Evolutionary conservation across 257 asterid species (phyloP), one percentile per base, ranked within the genome.

Genomic region (Gynochthodes officinalis): DNA sequence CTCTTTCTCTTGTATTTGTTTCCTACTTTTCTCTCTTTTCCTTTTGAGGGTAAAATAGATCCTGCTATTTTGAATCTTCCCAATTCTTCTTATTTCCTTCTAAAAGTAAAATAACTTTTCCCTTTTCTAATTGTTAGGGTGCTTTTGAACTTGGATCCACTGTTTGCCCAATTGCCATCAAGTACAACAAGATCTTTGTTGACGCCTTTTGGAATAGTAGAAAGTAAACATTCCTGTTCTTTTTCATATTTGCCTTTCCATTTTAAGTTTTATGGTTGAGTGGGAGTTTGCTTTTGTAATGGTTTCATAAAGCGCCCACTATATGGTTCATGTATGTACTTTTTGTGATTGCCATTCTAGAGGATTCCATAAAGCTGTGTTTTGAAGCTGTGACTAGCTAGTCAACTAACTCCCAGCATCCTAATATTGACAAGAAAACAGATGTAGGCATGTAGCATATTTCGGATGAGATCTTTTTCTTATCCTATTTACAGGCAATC

Each of bases 171-270:
- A 79, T 90, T 57, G 99, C 99, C 72, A 89, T 92, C 86, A 95
- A 95, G 83, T 90, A 90, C 82, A 95, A 95, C 96, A 95, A 90
- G 86, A 92, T 95, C 62, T 95, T 95, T 77, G 99, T 95, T 30
- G 98, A 92, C 49, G 98, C 98, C 79, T 95, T 95, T 79, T 92
- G 99, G 99, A 95, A 95, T 86, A 95, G 99, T 84, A 82, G 75
- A 84, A 86, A 86, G 94, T 88, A 79, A 86, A 65, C 67, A 48
- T 63, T 65, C 52, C 21, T 35, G 12, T 32, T 68, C 30, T 28
- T 43, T 59, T 16, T 52, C 32, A 15, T 23, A 2, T 43, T 64
- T 60, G 57, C 15, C 64, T 30, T n/a, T 37, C 5, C 40, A 15
- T 50, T 58, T 30, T 1, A 12, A 30, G 69, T 61, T 32, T 1